Conservation (phyloP, 768 basidiomycete genomes). For the Cantharellus cinnabarinus region DNA sequence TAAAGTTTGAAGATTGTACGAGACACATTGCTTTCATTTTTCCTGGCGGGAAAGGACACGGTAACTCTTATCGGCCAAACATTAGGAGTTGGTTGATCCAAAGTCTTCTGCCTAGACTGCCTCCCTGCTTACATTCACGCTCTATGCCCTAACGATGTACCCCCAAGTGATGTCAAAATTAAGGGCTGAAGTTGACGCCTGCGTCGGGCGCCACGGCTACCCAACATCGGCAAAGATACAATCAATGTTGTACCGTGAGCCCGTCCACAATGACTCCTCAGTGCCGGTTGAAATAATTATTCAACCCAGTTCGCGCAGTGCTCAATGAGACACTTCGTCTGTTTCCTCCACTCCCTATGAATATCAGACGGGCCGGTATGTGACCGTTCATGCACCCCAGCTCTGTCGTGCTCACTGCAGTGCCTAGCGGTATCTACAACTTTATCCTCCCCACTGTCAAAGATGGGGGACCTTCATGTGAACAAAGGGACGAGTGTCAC, state of each 20-base stretch:
- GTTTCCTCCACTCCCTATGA: constrained; percentile 62
- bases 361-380: constrained; percentile 37
- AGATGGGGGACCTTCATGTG: constrained; percentile 26
- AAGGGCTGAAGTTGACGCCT: neutral
- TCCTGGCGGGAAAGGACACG: constrained; percentile 61
- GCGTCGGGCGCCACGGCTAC: neutral
- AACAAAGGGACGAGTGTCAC: constrained; percentile 36
- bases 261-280: neutral
- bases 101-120: neutral
- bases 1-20: constrained; percentile 39
- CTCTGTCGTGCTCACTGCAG: constrained; percentile 8
- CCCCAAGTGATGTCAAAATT: neutral
- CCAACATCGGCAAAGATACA: constrained; percentile 39
- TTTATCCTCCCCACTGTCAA: constrained; percentile 1
- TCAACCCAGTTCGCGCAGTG: constrained; percentile 2
- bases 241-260: constrained; percentile 45
- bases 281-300: neutral
- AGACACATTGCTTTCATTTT: constrained; percentile 55
- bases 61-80: constrained; percentile 19
- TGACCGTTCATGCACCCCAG: constrained; percentile 14
- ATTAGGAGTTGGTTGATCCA: neutral
- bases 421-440: constrained; percentile 2
- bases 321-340: constrained; percentile 61
- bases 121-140: constrained; percentile 4
- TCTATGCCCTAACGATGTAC: constrained; percentile 2